Base-by-base conservation (phyloP, 140 eudicot genomes). In the Oenanthe javanica region DNA sequence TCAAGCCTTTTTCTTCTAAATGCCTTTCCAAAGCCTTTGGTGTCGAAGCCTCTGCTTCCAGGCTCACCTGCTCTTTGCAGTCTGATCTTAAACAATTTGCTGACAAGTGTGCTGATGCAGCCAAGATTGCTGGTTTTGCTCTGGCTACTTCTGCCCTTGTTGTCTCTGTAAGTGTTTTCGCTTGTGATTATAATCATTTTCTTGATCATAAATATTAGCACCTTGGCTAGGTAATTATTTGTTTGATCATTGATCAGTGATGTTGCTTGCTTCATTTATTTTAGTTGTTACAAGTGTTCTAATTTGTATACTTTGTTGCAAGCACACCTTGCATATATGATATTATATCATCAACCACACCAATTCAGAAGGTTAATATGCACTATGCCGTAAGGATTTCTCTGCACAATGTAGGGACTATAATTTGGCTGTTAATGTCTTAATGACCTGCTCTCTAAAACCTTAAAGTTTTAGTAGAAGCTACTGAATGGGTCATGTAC, bases 71-170 rank as follows among this genome's bases (percentile, higher is more conserved):
- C 84, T 91, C 98, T 71, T 89, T 91, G 64, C 97, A 93, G 43
- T 23, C 97, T 81, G 96, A 90, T 75, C 75, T 93, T 51, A 93
- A 91, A 87, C 94, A 90, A 25, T 91, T 92, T 69, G 90, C 96
- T 79, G 89, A 86, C 57, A 94, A 90, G 82, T 90, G 92, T 72
- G 83, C 90, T 23, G 98, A 94, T 79, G 98, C 92, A 2, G 95
- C 98, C 80, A 94, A 91, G 90, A 84, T 92, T 61, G 98, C 98
- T 36, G 98, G 97, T 12, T 90, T 91, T 38, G 98, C 97, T 75
- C 91, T 94, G n/a, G 97, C 97, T 42, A 86, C 98, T 54, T 94
- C 98, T 75, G 97, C 98, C 43, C 98, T 94, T 64, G 83, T 91
- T 67, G 96, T 87, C 83, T 87, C 98, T 88, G 98, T 91, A 91